Conservation (phyloP, 2,329 filamentous ascomycete species). For the Exophiala sp. region DNA sequence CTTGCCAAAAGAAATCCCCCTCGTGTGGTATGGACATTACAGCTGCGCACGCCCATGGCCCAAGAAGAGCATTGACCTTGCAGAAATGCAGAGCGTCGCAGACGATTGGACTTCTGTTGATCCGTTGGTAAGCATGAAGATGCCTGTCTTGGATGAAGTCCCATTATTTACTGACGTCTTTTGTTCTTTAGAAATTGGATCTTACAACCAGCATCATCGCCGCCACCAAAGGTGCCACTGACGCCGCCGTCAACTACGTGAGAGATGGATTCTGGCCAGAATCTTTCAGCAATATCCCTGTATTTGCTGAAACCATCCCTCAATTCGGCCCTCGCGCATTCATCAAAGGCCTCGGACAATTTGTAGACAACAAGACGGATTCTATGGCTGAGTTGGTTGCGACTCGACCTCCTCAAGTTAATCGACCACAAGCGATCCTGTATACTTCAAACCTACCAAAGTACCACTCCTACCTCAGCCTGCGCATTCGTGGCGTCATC, state of each 20-base stretch:
- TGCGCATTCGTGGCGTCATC: conserved; percentile 35
- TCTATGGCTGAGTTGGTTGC: background rate
- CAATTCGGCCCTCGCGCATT: conserved; percentile 4
- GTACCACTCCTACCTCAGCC: conserved; percentile 25
- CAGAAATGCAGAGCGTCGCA: conserved; percentile 36
- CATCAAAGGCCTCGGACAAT: conserved; percentile 26
- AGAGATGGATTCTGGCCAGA: conserved; percentile 21
- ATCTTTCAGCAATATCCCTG: conserved; percentile 23
- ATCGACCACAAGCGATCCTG: background rate
- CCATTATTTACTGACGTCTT: background rate
- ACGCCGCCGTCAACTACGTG: too few species aligned
- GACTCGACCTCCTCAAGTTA: background rate
- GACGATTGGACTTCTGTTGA: conserved; percentile 30
- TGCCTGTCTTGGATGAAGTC: background rate
- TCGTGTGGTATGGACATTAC: conserved; percentile 28
- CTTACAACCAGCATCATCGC: conserved; percentile 10
- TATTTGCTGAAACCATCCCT: conserved; percentile 21
- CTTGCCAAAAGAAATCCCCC: background rate
- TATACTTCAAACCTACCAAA: conserved; percentile 13
- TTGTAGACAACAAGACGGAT: conserved; percentile 9
- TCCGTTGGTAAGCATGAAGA: conserved; percentile 19
- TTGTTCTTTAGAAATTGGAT: conserved; percentile 17
- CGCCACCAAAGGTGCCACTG: too few species aligned
- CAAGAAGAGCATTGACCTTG: conserved; percentile 23
- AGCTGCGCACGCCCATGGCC: conserved; percentile 37